Conservation (phyloP, 257 asterid genomes). For the Anisodus tanguticus region DNA sequence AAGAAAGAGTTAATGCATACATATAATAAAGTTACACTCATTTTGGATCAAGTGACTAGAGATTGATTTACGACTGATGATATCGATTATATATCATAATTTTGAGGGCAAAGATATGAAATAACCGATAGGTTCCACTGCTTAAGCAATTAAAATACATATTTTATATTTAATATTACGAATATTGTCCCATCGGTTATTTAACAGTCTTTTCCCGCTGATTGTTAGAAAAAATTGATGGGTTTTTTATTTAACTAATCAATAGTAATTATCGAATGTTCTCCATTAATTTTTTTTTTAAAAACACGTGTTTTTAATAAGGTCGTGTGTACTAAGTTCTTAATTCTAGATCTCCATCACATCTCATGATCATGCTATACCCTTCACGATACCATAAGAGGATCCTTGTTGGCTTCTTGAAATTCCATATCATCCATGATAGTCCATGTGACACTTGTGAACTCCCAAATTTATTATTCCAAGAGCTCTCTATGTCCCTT, state of each 20-base stretch:
- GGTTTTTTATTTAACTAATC: too few relatives aligned
- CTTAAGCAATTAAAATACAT: neutral
- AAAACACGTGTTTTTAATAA: neutral
- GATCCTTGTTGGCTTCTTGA: constrained; percentile 30
- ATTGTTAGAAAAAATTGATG: too few relatives aligned
- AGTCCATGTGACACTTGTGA: constrained; percentile 38
- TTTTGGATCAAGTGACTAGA: too few relatives aligned
- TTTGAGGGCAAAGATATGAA: neutral
- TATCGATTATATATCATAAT: too few relatives aligned
- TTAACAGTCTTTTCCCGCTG: too few relatives aligned
- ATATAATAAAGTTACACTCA: too few relatives aligned
- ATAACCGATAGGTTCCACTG: neutral
- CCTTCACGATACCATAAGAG: constrained; percentile 40
- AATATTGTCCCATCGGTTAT: neutral
- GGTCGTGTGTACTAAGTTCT: neutral
- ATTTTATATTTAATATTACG: neutral
- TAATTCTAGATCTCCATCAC: neutral
- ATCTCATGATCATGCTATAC: neutral
- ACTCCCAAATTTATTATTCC: constrained; percentile 1
- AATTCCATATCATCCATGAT: constrained; percentile 33
- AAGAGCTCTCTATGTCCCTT: constrained; percentile 21
- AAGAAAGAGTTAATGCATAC: too few relatives aligned
- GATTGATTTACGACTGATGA: too few relatives aligned
- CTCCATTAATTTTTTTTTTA: neutral
- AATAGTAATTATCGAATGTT: neutral